Evolutionary conservation across 169 alveolate species (phyloP), one percentile per base, ranked within the genome.

Genomic region (Theileria parva): DNA sequence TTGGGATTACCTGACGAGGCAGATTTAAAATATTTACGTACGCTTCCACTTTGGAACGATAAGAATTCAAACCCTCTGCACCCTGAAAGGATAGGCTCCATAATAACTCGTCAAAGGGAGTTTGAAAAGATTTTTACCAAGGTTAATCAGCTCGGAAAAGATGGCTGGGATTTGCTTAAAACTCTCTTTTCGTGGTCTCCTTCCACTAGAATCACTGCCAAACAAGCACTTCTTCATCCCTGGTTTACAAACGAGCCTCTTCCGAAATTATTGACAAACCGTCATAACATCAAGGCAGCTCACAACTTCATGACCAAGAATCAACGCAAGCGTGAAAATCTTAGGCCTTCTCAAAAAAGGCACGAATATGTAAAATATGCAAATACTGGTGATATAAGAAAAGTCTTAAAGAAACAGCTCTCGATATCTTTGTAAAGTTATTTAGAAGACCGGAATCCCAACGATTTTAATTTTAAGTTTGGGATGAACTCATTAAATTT

Each of bases 301-400:
- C 94, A 90, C 79, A 90, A 92, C 64, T 90, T 80, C 77, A 90
- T 90, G 94, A 87, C 92, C 0, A 90, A 87, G 77, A 90, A 81
- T 66, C 92, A 86, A 70, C 86, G 90, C 50, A 87, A 87, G 71
- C 80, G 93, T 39, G 94, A 87, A 23, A 27, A 81, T 27, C 71
- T 34, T 12, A 77, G 77, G 79, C 76, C 57, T 34, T 70, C 65
- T 19, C 21, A 65, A 23, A 83, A 63, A 70, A 67, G 79, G 51
- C 48, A 17, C 34, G 91, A 85, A 30, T 78, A 85, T 53, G 87
- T 85, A 50, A 85, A 85, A 74, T 78, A 85, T 48, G 91, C 91
- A 23, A 77, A 77, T 34, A 78, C 87, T 17, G 91, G 91, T 21
- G 69, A 85, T 64, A 77, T 85, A 25, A 50, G 91, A 17, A 55